phyloP scores from a whole-genome alignment of 2,329 filamentous ascomycete genomes.

The Talaromyces sp. region DNA sequence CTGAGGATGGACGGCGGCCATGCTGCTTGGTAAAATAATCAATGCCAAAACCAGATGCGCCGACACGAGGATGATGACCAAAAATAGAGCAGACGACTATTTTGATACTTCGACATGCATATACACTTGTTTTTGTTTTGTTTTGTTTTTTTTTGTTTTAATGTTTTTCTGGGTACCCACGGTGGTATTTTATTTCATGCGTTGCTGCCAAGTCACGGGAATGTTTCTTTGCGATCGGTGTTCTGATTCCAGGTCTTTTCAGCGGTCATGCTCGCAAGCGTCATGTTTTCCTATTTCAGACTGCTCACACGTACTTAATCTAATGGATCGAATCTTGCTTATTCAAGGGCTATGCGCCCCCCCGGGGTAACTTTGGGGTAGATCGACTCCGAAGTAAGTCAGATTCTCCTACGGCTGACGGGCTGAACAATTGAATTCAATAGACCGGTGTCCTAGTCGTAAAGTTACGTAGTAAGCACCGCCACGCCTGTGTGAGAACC shows the following conservation, averaged over 20 bases:
- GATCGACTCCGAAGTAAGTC: too few species aligned
- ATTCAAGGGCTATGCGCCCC: too few species aligned
- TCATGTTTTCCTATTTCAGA: neutral
- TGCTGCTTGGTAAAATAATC: slow-evolving; percentile 55
- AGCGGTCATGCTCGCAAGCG: neutral
- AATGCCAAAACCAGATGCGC: neutral
- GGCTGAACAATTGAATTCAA: too few species aligned
- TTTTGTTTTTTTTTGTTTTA: too few species aligned
- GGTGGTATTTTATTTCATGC: neutral
- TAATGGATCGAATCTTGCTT: too few species aligned
- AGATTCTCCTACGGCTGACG: too few species aligned
- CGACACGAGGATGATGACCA: neutral
- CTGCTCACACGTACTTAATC: neutral
- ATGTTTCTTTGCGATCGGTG: neutral
- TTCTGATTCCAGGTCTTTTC: neutral
- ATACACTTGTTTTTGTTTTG: neutral
- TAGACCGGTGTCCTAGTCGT: too few species aligned
- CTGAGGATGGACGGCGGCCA: slow-evolving; percentile 54
- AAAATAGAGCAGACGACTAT: neutral
- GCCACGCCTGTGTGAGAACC: neutral
- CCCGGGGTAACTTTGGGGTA: neutral
- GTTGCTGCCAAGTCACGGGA: neutral
- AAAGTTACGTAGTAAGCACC: too few species aligned
- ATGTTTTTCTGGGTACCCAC: neutral
- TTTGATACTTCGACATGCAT: neutral